phyloP scores from a whole-genome alignment of 2,329 filamentous ascomycete genomes.

The Paecilomyces dactylethromorphus region DNA sequence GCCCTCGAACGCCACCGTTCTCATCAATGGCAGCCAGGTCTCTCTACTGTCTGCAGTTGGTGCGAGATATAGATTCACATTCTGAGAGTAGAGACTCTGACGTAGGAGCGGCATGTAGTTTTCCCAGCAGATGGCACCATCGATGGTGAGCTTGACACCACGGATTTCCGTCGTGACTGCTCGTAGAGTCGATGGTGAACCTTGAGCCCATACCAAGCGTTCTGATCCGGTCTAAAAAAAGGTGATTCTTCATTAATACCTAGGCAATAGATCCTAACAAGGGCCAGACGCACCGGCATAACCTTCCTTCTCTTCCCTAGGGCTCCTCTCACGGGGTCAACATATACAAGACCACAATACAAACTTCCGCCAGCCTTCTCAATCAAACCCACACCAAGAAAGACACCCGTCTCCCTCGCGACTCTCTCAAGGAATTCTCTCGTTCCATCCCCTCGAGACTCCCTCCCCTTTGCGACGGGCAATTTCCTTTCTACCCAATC shows the following conservation, averaged over 20 bases:
- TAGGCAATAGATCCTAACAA: neutral
- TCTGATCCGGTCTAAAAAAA: constrained; percentile 62
- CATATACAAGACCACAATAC: constrained; percentile 77
- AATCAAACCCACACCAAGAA: constrained; percentile 72
- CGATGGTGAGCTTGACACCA: constrained; percentile 72
- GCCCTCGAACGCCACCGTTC: constrained; percentile 73
- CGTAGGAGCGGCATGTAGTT: constrained; percentile 90
- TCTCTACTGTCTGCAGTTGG: constrained; percentile 82
- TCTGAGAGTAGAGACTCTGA: constrained; percentile 78
- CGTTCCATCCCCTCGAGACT: constrained; percentile 64
- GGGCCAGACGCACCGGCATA: constrained; percentile 61
- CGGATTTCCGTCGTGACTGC: constrained; percentile 75
- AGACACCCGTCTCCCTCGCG: constrained; percentile 70
- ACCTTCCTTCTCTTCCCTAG: constrained; percentile 87
- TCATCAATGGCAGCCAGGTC: constrained; percentile 76
- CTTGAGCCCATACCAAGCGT: constrained; percentile 82
- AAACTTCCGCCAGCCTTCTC: constrained; percentile 75
- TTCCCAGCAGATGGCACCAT: constrained; percentile 91
- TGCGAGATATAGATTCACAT: constrained; percentile 84
- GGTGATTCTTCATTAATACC: neutral
- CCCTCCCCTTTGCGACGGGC: constrained; percentile 44
- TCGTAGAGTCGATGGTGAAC: constrained; percentile 67
- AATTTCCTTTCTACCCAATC: constrained; percentile 64
- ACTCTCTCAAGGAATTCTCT: constrained; percentile 72
- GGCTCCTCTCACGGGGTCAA: constrained; percentile 65